These are phyloP conservation scores for Agaricus blazei DNA, from an alignment of 768 basidiomycete species.

Conservation along the genomic window DNA sequence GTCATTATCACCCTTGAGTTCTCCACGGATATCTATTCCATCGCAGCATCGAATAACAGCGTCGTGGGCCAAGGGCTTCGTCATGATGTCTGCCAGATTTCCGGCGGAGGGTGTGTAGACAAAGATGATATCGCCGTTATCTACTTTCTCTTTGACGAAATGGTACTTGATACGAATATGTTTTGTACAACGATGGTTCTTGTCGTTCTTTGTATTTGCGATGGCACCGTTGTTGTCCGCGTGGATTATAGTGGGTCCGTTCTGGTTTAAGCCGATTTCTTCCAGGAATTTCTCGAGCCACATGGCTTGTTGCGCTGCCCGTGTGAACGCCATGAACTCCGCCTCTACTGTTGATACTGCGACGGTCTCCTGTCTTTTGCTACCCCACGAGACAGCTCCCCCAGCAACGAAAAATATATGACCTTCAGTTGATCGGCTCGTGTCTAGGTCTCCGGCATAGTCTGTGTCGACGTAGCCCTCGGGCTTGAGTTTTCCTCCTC, in stretches of 20 bases:
- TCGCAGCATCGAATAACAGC: no score
- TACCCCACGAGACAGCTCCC: constrained; percentile 23
- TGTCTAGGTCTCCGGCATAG: constrained; percentile 16
- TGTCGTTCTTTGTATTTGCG: constrained; percentile 14
- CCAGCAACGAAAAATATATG: constrained; percentile 20
- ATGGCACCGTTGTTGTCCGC: constrained; percentile 23
- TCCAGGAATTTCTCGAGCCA: constrained; percentile 9
- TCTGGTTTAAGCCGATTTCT: background rate
- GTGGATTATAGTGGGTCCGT: constrained; percentile 8
- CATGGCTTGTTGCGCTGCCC: background rate
- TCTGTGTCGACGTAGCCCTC: constrained; percentile 13
- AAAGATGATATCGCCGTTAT: no score
- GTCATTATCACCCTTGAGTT: no score
- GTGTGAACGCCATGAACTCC: constrained; percentile 13
- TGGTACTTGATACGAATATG: constrained; percentile 34
- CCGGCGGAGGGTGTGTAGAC: no score
- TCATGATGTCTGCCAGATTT: no score
- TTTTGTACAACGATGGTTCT: constrained; percentile 26
- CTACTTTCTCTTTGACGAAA: constrained; percentile 13
- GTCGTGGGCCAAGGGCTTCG: no score
- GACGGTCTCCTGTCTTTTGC: constrained; percentile 19
- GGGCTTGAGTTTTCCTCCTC: background rate
- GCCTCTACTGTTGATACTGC: constrained; percentile 15
- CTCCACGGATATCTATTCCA: no score
- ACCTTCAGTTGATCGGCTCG: constrained; percentile 20